phyloP scores from a whole-genome alignment of 768 basidiomycete genomes.

The Lyophyllum atratum region DNA sequence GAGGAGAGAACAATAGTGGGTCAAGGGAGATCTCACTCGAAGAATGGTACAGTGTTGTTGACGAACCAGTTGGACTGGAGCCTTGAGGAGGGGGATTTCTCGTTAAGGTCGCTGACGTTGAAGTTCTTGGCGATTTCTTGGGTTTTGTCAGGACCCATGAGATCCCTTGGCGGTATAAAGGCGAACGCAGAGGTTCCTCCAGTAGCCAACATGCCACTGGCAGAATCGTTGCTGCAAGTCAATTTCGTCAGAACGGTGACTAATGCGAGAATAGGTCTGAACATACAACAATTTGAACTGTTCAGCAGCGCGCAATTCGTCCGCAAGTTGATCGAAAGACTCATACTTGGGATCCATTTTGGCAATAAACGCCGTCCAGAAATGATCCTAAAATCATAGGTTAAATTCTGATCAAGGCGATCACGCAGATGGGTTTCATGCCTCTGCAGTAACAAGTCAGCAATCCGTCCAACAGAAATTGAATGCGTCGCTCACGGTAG shows the following conservation, averaged over 20 bases:
- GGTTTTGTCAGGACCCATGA: not conserved
- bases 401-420: not conserved
- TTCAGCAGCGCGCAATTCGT: not conserved
- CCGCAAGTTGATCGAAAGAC: not conserved
- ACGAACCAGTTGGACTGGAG: not conserved
- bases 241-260: not conserved
- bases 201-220: conserved; percentile 1
- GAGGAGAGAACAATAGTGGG: too few relatives aligned
- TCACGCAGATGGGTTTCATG: not conserved
- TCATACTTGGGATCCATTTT: not conserved
- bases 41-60: not conserved
- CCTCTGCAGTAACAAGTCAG: not conserved
- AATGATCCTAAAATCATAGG: not conserved
- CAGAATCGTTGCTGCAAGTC: not conserved
- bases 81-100: not conserved
- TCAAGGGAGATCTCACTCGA: not conserved
- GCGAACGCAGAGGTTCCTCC: not conserved
- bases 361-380: not conserved
- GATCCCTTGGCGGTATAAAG: not conserved
- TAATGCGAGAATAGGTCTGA: not conserved
- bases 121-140: not conserved
- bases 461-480: not conserved
- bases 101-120: not conserved
- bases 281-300: not conserved
- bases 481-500: conserved; percentile 6